Conservation (phyloP, 805 yeast species). For the Peterozyma xylosa region DNA sequence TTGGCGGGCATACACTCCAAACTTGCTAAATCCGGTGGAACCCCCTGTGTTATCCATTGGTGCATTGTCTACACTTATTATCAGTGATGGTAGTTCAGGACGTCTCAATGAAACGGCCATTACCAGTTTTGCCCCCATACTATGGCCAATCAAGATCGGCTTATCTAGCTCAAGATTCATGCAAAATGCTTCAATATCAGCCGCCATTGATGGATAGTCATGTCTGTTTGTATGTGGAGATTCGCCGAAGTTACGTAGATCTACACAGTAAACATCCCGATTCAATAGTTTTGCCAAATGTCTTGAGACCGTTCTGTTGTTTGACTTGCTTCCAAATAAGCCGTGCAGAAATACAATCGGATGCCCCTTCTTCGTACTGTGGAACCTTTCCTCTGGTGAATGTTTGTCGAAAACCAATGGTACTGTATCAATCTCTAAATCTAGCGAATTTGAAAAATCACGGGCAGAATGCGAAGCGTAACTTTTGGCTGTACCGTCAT, state of each 20-base stretch:
- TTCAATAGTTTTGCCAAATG: conserved; percentile 37
- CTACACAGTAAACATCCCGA: conserved; percentile 62
- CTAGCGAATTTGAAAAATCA: neutral
- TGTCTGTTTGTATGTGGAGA: conserved; percentile 71
- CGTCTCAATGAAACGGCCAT: conserved; percentile 76
- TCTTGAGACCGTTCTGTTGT: conserved; percentile 74
- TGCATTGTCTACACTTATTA: conserved; percentile 84
- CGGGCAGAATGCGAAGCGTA: neutral
- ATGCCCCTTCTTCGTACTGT: conserved; percentile 15
- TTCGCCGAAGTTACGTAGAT: conserved; percentile 87
- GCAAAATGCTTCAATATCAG: conserved; percentile 77
- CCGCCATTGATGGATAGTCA: conserved; percentile 75
- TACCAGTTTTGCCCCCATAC: conserved; percentile 92
- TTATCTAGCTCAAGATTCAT: conserved; percentile 31
- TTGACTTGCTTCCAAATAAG: conserved; percentile 75
- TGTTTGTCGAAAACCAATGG: conserved; percentile 11
- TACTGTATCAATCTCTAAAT: conserved; percentile 8
- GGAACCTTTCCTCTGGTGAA: neutral
- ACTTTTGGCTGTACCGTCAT: neutral
- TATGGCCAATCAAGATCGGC: conserved; percentile 70
- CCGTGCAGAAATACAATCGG: conserved; percentile 86
- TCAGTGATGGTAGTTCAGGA: conserved; percentile 51
- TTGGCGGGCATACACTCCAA: conserved; percentile 60
- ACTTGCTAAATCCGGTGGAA: conserved; percentile 32
- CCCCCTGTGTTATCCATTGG: conserved; percentile 61